Evolutionary conservation across 1,284 basidiomycete species (phyloP), one percentile per base, ranked within the genome.

Genomic region (Pseudozyma thailandica): DNA sequence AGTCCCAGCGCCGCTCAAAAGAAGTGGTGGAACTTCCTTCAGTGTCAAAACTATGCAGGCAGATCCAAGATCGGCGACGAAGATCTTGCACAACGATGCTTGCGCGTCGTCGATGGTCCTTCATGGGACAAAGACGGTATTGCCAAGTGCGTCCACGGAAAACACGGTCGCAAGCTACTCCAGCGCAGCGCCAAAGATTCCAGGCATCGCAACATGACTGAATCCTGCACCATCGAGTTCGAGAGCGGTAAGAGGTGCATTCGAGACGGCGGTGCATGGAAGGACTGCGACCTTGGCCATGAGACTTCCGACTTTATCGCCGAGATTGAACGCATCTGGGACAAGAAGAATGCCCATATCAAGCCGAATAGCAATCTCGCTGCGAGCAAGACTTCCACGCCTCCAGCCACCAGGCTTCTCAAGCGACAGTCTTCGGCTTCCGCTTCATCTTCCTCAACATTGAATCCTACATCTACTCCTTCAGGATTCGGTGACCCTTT

Each of bases 1-100:
- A 73, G 70, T 30, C 73, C 75, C 3, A 68, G 65, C 38, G 73
- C 61, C 7, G 75, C 73, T 6, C 75, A 77, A 49, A 61, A 65
- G 25, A 66, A 62, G 30, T 70, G 68, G 69, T 78, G 75, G 72
- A 70, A 72, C 58, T 70, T 76, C 44, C 57, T 78, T 20, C 58
- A 69, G 26, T 78, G 76, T 38, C 66, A 70, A 18, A 75, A 76
- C 54, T 74, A 41, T 38, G 69, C 60, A 31, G 72, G 72, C 16
- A 44, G 47, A 30, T 46, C 57, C 43, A 65, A 57, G 41, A 75
- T 78, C 39, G 76, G 76, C 38, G 30, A 75, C 13, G 74, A 77
- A 38, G 48, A 37, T 26, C 61, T 65, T 27, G 68, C 62, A 1
- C 54, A 65, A 16, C 43, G 72, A 27, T 78, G 76, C 46, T 56